phyloP scores from a whole-genome alignment of 2,329 filamentous ascomycete species.

The Fusarium brachygibbosum region DNA sequence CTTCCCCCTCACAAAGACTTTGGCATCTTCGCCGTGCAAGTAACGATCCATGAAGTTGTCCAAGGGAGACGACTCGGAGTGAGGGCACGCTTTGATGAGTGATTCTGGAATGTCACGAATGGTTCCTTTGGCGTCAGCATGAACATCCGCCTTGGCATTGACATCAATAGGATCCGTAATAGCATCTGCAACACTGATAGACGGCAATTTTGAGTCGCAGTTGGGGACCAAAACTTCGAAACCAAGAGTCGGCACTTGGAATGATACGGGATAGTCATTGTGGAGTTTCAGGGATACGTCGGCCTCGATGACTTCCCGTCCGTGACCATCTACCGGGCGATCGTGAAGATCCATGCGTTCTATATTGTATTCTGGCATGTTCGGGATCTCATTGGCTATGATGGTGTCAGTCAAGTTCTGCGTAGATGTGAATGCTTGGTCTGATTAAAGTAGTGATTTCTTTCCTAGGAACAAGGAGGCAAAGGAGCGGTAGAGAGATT shows the following conservation, averaged over 20 bases:
- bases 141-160: slow-evolving; percentile 75
- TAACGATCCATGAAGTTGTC: slow-evolving; percentile 86
- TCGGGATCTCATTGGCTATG: slow-evolving; percentile 77
- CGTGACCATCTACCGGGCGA: slow-evolving; percentile 63
- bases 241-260: slow-evolving; percentile 82
- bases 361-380: slow-evolving; percentile 85
- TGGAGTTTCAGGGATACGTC: slow-evolving; percentile 79
- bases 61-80: slow-evolving; percentile 83
- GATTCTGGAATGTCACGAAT: slow-evolving; percentile 80
- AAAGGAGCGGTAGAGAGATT: slow-evolving; percentile 76
- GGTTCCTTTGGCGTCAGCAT: slow-evolving; percentile 77
- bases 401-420: slow-evolving; percentile 51
- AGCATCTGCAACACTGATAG: slow-evolving; percentile 84
- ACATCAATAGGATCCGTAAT: slow-evolving; percentile 76
- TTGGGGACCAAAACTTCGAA: slow-evolving; percentile 90
- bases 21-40: slow-evolving; percentile 82
- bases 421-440: slow-evolving; percentile 34
- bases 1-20: slow-evolving; percentile 86
- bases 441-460: slow-evolving; percentile 61
- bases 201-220: slow-evolving; percentile 77
- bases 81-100: slow-evolving; percentile 80
- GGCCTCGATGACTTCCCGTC: slow-evolving; percentile 78
- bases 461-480: slow-evolving; percentile 72
- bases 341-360: slow-evolving; percentile 85
- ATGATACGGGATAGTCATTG: slow-evolving; percentile 83